phyloP scores from a whole-genome alignment of 2,329 filamentous ascomycete species.

The Aspergillus sp. region DNA sequence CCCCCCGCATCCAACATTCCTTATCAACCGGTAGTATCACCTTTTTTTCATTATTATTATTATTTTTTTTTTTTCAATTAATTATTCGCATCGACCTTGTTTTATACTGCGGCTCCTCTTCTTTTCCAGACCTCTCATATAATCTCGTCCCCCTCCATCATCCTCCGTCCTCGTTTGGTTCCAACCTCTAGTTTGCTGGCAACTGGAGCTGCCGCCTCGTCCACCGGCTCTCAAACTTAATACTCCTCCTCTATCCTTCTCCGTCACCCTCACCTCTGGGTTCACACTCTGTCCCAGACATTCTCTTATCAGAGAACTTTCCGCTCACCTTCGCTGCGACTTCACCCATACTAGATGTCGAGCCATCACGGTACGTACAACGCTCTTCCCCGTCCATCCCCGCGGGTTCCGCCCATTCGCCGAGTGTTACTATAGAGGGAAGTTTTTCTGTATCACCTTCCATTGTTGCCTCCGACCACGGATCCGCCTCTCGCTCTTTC shows the following conservation, averaged over 20 bases:
- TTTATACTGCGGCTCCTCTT: not conserved
- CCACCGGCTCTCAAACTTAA: constrained; percentile 5
- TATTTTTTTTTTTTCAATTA: not conserved
- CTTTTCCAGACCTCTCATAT: constrained; percentile 1
- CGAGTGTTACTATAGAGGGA: constrained; percentile 14
- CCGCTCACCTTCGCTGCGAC: not conserved
- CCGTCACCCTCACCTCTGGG: not conserved
- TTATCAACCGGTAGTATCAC: not conserved
- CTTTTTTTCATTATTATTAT: not conserved
- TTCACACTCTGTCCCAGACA: not conserved
- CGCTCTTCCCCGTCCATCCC: not conserved
- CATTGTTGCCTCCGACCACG: constrained; percentile 16
- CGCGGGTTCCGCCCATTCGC: not conserved
- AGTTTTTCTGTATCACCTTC: constrained; percentile 20
- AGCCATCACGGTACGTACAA: constrained; percentile 17
- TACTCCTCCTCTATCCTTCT: constrained; percentile 1
- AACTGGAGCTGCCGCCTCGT: not conserved
- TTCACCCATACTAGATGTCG: constrained; percentile 20
- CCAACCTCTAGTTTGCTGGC: not conserved
- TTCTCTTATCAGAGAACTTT: constrained; percentile 3
- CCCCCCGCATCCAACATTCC: not conserved
- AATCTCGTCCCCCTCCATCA: constrained; percentile 6
- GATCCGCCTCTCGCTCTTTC: constrained; percentile 23
- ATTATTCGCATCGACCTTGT: too few relatives aligned
- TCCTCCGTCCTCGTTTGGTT: constrained; percentile 1